A percentile compares a stretch with the other conserved stretches of the same genome.
Evolutionary conservation across 1,284 basidiomycete species (phyloP).

Genomic region (Omphalotus olearius): DNA sequence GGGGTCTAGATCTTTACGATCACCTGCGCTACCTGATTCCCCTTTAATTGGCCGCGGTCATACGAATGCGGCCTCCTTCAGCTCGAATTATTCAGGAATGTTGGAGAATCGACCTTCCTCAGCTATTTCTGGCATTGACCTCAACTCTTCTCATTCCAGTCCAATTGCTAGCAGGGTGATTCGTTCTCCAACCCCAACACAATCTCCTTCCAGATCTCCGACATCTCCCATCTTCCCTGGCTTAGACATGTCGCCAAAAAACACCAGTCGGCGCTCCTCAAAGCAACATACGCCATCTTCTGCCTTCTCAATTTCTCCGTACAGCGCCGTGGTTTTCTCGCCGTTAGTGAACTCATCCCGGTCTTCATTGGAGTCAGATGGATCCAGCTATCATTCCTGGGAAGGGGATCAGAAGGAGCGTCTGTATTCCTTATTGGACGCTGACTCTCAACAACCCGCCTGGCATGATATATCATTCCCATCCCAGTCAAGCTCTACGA

Average conservation of each 20-base stretch:
- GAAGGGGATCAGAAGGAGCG: slow-evolving; percentile 57
- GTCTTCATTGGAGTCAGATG: slow-evolving; percentile 71
- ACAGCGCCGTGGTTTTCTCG: slow-evolving; percentile 57
- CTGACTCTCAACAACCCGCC: slow-evolving; percentile 39
- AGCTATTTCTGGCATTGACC: slow-evolving; percentile 47
- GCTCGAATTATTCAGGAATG: slow-evolving; percentile 18
- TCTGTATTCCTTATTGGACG: slow-evolving; percentile 47
- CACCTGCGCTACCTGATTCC: slow-evolving; percentile 58
- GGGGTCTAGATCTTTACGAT: slow-evolving; percentile 42
- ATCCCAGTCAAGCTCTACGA: slow-evolving; percentile 43
- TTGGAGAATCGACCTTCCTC: slow-evolving; percentile 41
- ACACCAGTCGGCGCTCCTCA: slow-evolving; percentile 44
- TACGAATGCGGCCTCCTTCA: slow-evolving; percentile 17
- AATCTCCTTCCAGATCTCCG: slow-evolving; percentile 44
- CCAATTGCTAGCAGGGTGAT: slow-evolving; percentile 33
- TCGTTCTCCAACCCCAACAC: slow-evolving; percentile 65
- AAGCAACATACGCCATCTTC: slow-evolving; percentile 40
- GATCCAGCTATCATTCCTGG: slow-evolving; percentile 81
- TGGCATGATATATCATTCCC: slow-evolving; percentile 56
- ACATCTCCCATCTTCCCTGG: slow-evolving; percentile 47
- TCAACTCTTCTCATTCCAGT: slow-evolving; percentile 41
- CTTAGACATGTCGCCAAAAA: slow-evolving; percentile 28
- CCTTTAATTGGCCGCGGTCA: slow-evolving; percentile 38
- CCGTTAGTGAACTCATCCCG: slow-evolving; percentile 69
- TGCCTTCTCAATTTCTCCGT: slow-evolving; percentile 36